Evolutionary conservation across 352 stramenopile genomes (phyloP), one percentile per base, ranked within the genome.

Genomic region (Peronospora farinosa): DNA sequence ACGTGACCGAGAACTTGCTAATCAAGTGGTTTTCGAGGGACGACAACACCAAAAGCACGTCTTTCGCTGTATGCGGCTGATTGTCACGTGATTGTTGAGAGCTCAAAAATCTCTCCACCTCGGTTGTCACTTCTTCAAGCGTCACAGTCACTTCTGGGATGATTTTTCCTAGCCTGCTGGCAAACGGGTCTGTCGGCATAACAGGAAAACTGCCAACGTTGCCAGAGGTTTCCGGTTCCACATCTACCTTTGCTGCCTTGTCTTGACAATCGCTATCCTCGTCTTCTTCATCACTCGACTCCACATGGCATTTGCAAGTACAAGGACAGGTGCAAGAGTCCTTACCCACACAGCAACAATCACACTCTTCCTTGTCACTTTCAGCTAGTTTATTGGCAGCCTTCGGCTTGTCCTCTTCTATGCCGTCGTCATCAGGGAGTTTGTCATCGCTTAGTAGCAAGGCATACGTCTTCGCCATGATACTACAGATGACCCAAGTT

Each of bases 391-490:
- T 31, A 55, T 58, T 45, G 2, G 32, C 7, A 40, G 32, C 41
- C 2, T 62, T 54, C 37, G 30, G 28, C 2, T 23, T 47, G 21
- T 43, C 21, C 31, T 43, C 47, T 4, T 52, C 48, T 0, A 30
- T 39, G 2, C 35, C 51, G 36, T 61, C 63, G 0, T 63, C 59
- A 43, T 73, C 65, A 0, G 76, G 77, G 5, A 89, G 40, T 44
- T 86, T 86, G 44, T 92, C 81, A 35, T 88, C 74, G 7, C 76
- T 74, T 36, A 81, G 44, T 31, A 94, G 51, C 31, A 94, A 45
- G 8, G 74, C 72, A 42, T 90, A 82, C 28, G 86, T 88, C 57
- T 94, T 94, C 3, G 83, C 83, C 47, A 94, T 83, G 21, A 94
- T 73, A 10, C 80, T 82, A 21, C 80, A 94, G 21, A 94, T 61